Percentiles rank a stretch among this genome's conserved stretches.
Conservation (phyloP, 352 stramenopile genomes). For the Globisporangium cylindrosporum region DNA sequence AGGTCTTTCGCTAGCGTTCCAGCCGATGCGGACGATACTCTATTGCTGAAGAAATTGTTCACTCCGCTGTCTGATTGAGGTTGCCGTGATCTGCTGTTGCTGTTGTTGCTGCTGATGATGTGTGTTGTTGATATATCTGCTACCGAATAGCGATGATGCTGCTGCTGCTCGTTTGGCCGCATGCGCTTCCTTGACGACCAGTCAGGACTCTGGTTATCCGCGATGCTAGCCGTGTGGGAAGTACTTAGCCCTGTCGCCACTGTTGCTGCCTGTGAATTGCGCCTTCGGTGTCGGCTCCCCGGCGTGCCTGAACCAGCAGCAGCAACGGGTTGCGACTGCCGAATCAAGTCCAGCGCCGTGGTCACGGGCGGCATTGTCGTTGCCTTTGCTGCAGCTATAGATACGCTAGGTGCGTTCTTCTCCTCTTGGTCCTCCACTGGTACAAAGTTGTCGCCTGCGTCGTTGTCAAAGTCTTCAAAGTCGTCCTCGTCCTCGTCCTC, state of each 20-base stretch:
- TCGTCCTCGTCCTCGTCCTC: constrained; percentile 43
- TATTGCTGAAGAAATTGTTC: constrained; percentile 6
- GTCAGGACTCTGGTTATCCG: background rate
- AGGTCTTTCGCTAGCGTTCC: constrained; percentile 22
- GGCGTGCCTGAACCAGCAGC: background rate
- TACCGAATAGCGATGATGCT: background rate
- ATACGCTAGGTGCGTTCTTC: background rate
- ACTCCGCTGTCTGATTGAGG: background rate
- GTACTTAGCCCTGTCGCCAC: background rate
- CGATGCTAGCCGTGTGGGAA: background rate
- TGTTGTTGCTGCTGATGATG: background rate
- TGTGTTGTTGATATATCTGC: background rate
- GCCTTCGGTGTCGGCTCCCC: constrained; percentile 16
- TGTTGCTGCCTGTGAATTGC: background rate
- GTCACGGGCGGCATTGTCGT: constrained; percentile 20
- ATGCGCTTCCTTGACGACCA: constrained; percentile 11
- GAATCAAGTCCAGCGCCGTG: constrained; percentile 46
- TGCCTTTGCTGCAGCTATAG: constrained; percentile 9
- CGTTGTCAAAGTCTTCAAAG: constrained; percentile 30
- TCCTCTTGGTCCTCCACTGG: background rate
- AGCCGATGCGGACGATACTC: background rate
- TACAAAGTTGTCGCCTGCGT: constrained; percentile 31
- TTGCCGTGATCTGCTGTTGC: background rate
- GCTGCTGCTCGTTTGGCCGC: background rate
- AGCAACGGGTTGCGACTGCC: constrained; percentile 19